Conservation (phyloP, 306 rosid species). For the Cercis canadensis region DNA sequence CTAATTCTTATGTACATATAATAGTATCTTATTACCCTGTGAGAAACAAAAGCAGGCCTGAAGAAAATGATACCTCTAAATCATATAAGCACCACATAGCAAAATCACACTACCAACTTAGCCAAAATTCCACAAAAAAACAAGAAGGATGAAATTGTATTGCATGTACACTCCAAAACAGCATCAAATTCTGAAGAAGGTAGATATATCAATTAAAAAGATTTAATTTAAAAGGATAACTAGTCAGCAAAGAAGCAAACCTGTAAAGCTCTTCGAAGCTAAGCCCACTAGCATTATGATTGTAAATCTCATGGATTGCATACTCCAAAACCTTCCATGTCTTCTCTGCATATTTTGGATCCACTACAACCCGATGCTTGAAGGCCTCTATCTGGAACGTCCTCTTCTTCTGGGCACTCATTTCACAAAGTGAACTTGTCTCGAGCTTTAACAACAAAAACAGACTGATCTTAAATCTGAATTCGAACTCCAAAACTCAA, state of each 20-base stretch:
- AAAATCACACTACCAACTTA: not conserved
- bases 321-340: conserved; percentile 62
- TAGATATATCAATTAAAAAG: not conserved
- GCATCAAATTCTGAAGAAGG: not conserved
- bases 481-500: conserved; percentile 4
- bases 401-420: conserved; percentile 54
- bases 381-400: conserved; percentile 51
- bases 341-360: conserved; percentile 62
- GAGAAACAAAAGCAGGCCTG: too few relatives aligned
- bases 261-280: conserved; percentile 62
- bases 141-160: not conserved
- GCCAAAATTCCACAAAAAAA: not conserved
- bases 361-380: conserved; percentile 52
- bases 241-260: conserved; percentile 31
- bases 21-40: too few relatives aligned
- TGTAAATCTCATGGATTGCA: conserved; percentile 60
- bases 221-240: not conserved
- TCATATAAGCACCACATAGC: too few relatives aligned
- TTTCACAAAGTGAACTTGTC: conserved; percentile 4
- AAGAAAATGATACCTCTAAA: too few relatives aligned
- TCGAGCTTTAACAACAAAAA: not conserved
- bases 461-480: not conserved
- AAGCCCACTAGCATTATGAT: conserved; percentile 57
- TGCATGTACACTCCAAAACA: not conserved
- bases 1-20: too few relatives aligned